Evolutionary conservation across 371 early-diverging fungal species (phyloP).

Genomic region (Mucor saturninus): DNA sequence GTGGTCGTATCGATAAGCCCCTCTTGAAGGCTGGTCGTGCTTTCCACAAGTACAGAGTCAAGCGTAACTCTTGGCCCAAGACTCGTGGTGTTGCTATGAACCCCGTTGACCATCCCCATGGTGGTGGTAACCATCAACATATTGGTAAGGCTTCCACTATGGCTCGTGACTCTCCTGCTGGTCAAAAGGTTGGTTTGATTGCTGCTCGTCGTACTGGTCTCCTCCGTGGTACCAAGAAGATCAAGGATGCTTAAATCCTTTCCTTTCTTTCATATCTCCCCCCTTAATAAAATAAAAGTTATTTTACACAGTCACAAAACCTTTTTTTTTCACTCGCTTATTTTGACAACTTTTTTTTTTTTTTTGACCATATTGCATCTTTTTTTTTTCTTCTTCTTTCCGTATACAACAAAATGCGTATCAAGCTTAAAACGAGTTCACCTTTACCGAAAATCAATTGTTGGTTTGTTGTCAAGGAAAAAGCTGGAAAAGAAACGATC

Average conservation of each 20-base stretch:
- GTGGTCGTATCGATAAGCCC: constrained; percentile 99
- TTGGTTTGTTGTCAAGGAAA: constrained; percentile 17
- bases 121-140: constrained; percentile 96
- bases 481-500: constrained; percentile 4
- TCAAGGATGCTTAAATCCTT: constrained; percentile 53
- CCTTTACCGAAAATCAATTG: constrained; percentile 15
- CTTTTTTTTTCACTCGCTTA: neutral
- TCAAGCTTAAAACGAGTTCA: constrained; percentile 10
- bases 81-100: constrained; percentile 99
- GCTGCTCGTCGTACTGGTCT: constrained; percentile 41
- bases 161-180: constrained; percentile 81
- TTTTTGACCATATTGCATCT: neutral
- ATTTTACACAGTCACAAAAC: constrained; percentile 1
- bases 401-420: constrained; percentile 12
- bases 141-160: constrained; percentile 99
- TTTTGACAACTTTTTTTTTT: neutral
- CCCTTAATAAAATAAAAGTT: neutral
- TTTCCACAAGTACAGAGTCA: constrained; percentile 97
- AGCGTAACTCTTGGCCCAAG: constrained; percentile 99
- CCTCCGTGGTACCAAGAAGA: constrained; percentile 83
- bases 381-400: too few relatives aligned
- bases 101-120: constrained; percentile 92
- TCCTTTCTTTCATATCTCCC: neutral
- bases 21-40: constrained; percentile 99
- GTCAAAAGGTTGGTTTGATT: constrained; percentile 42